Evolutionary conservation across 2,329 filamentous ascomycete genomes (phyloP).

Genomic region (Colletotrichum camelliae): DNA sequence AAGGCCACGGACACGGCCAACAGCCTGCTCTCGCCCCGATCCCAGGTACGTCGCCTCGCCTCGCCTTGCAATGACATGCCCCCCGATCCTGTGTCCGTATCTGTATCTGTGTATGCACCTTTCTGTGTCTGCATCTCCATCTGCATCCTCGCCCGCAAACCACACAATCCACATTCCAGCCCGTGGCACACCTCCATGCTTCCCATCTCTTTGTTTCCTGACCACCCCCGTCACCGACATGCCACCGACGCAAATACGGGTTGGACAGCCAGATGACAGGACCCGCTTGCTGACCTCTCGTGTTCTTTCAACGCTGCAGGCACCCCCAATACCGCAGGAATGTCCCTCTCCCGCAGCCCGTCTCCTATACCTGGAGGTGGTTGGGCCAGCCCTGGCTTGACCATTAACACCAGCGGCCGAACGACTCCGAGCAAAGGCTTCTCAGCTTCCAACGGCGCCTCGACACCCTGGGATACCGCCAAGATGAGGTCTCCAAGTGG

Average conservation of each 20-base stretch:
- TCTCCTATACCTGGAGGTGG: slow-evolving; percentile 85
- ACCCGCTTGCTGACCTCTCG: slow-evolving; percentile 23
- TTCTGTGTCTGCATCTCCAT: neutral
- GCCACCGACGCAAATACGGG: slow-evolving; percentile 6
- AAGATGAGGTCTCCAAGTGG: slow-evolving; percentile 74
- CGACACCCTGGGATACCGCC: slow-evolving; percentile 82
- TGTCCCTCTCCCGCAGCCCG: slow-evolving; percentile 88
- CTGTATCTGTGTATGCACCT: neutral
- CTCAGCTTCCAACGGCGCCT: slow-evolving; percentile 56
- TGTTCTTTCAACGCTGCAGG: slow-evolving; percentile 40
- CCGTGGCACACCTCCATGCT: neutral
- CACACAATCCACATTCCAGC: neutral
- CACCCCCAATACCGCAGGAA: slow-evolving; percentile 62
- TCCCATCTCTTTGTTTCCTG: neutral
- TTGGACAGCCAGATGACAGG: slow-evolving; percentile 6
- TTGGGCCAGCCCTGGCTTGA: slow-evolving; percentile 85
- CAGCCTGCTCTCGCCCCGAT: slow-evolving; percentile 56
- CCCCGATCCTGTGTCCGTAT: neutral
- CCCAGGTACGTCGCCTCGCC: slow-evolving; percentile 52
- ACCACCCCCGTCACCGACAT: neutral
- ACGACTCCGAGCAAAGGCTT: slow-evolving; percentile 67
- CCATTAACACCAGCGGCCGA: slow-evolving; percentile 71
- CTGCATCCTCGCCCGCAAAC: slow-evolving; percentile 3
- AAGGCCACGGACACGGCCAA: slow-evolving; percentile 45
- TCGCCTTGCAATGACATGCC: neutral